These are phyloP conservation scores for Penicillium desertorum DNA, from an alignment of 495 filamentous ascomycete species.

Conservation along the genomic window DNA sequence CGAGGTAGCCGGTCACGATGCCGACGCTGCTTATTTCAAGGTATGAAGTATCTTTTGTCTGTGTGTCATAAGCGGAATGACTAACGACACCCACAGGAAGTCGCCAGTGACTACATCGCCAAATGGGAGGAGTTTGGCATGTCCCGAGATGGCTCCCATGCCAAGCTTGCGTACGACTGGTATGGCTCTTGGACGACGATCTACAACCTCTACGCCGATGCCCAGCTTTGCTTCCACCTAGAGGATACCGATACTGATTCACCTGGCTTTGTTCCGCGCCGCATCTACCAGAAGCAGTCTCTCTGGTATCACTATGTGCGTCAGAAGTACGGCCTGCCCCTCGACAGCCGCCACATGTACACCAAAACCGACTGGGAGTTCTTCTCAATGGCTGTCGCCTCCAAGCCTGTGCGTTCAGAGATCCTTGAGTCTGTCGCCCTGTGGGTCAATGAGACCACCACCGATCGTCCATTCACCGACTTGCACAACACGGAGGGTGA, in stretches of 20 bases:
- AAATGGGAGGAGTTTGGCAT: constrained; percentile 84
- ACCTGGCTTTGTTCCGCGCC: constrained; percentile 61
- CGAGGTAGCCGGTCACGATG: constrained; percentile 61
- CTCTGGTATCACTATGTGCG: constrained; percentile 85
- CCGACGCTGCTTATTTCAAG: constrained; percentile 67
- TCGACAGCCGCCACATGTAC: constrained; percentile 84
- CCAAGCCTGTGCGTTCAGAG: constrained; percentile 61
- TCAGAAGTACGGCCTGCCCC: constrained; percentile 77
- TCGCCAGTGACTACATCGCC: constrained; percentile 73
- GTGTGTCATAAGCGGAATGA: background rate
- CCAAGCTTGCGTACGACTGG: constrained; percentile 92
- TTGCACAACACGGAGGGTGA: constrained; percentile 75
- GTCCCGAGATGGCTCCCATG: constrained; percentile 77
- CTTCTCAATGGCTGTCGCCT: constrained; percentile 78
- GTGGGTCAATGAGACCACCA: constrained; percentile 85
- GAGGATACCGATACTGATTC: constrained; percentile 37
- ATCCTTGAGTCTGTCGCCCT: constrained; percentile 74
- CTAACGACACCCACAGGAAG: constrained; percentile 41
- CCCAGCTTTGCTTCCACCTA: constrained; percentile 78
- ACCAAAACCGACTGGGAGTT: constrained; percentile 95
- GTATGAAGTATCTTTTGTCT: constrained; percentile 25
- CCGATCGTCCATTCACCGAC: constrained; percentile 78
- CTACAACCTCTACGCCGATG: constrained; percentile 86
- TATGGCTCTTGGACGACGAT: constrained; percentile 94
- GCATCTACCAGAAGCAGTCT: constrained; percentile 79